A percentile compares a stretch with the other conserved stretches of the same genome.
These are phyloP conservation scores for Plasmodium cynomolgi DNA, from an alignment of 169 alveolate genomes.

Conservation along the genomic window DNA sequence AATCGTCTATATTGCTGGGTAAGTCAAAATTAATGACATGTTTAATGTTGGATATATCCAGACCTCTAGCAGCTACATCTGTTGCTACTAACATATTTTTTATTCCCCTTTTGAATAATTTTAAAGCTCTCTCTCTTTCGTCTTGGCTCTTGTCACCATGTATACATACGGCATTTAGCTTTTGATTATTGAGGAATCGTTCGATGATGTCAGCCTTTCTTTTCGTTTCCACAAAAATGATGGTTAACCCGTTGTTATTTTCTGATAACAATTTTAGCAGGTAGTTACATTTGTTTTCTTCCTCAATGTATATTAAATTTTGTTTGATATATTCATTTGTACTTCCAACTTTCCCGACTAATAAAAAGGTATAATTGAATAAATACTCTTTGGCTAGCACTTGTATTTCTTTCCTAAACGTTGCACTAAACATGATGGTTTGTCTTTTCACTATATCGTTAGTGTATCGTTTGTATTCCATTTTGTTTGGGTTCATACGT, in stretches of 20 bases:
- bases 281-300: slow-evolving; percentile 88
- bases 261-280: slow-evolving; percentile 88
- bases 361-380: slow-evolving; percentile 89
- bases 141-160: slow-evolving; percentile 97
- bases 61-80: slow-evolving; percentile 99
- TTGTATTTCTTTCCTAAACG: slow-evolving; percentile 94
- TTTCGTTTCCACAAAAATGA: slow-evolving; percentile 91
- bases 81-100: slow-evolving; percentile 97
- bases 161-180: slow-evolving; percentile 90
- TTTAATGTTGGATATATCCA: slow-evolving; percentile 96
- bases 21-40: slow-evolving; percentile 96
- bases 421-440: slow-evolving; percentile 95
- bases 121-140: slow-evolving; percentile 94
- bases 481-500: slow-evolving; percentile 14
- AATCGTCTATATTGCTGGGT: slow-evolving; percentile 95
- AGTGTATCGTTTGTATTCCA: slow-evolving; percentile 27
- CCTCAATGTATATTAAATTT: slow-evolving; percentile 89
- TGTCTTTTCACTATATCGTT: slow-evolving; percentile 82
- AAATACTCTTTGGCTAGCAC: slow-evolving; percentile 92
- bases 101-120: slow-evolving; percentile 92
- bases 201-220: slow-evolving; percentile 92
- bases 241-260: slow-evolving; percentile 82
- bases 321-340: slow-evolving; percentile 95
- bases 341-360: slow-evolving; percentile 95
- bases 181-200: slow-evolving; percentile 83